Percentiles rank a stretch among this genome's conserved stretches.
Conservation (phyloP, 768 basidiomycete species). For the Cystobasidium tubakii region DNA sequence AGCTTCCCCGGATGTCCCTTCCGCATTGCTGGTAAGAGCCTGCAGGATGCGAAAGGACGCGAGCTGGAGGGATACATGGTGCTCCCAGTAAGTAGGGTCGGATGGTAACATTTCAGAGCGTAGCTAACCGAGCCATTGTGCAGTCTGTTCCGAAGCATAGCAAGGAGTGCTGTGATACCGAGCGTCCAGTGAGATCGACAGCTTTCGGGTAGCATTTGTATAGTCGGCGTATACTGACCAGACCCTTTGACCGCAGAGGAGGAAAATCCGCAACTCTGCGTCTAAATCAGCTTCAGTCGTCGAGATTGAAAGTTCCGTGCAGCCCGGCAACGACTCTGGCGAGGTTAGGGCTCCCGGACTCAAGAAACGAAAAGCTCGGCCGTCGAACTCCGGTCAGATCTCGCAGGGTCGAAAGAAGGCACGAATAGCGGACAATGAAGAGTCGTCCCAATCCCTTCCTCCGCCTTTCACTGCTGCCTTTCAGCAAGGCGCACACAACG, state of each 20-base stretch:
- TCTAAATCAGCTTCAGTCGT: constrained; percentile 3
- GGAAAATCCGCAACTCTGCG: background rate
- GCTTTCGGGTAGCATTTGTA: no score
- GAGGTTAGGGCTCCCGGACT: background rate
- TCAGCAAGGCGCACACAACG: background rate
- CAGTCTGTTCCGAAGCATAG: background rate
- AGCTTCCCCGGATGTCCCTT: background rate
- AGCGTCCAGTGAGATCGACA: background rate
- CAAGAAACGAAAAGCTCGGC: background rate
- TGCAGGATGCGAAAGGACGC: background rate
- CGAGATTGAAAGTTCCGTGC: background rate
- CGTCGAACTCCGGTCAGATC: background rate
- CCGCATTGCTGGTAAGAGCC: background rate
- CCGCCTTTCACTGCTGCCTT: background rate
- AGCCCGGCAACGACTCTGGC: background rate
- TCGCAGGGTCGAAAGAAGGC: background rate
- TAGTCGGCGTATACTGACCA: no score
- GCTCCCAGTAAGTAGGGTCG: background rate
- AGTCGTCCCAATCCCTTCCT: background rate
- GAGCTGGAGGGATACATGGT: background rate
- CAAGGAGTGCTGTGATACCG: background rate
- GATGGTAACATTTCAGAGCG: no score
- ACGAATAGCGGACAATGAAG: background rate
- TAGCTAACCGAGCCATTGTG: no score
- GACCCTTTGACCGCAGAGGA: background rate